Evolutionary conservation across 352 stramenopile genomes (phyloP), one percentile per base, ranked within the genome.

Genomic region (Globisporangium camurandrum): DNA sequence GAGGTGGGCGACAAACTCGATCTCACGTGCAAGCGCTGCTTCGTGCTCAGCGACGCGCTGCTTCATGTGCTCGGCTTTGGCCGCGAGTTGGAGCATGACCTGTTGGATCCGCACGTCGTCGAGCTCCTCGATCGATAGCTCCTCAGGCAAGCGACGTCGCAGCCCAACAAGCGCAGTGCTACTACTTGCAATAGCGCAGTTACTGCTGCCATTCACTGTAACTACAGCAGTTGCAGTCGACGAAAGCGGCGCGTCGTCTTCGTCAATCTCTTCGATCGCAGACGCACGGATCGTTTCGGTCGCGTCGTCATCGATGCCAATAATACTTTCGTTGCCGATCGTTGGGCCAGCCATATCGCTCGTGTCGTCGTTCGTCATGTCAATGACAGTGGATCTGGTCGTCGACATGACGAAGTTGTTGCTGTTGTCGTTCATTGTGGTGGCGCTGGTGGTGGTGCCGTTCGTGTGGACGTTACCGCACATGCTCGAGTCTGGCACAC

Each of bases 31-130:
- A 16, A 79, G 59, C 31, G 26, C 42, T 20, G 71, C 55, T 38
- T 83, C 68, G 30, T 75, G 61, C 22, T 59, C 63, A 8, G 48
- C 27, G 1, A 84, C 40, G 40, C 53, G 67, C 42, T 68, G 37
- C 24, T 66, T 67, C 56, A 76, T 76, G 51, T 53, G 44, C 20
- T 73, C 63, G 11, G 46, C 34, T 8, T 65, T 54, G 3, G 39
- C 48, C 20, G 59, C 58, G 14, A 82, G 34, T 46, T 67, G 55
- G n/a, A 36, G 4, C 36, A 79, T 39, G 19, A 43, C 54, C n/a
- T 74, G 46, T 34, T 70, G 40, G n/a, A 75, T 51, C 19, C 64
- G 46, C 4, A 23, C 37, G 37, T 76, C 64, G 23, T 62, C 40
- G 4, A 46, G 46, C 19, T 38, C 31, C 7, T 24, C 14, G 23